phyloP scores from a whole-genome alignment of 768 basidiomycete genomes.

The Termitomyces sp. region DNA sequence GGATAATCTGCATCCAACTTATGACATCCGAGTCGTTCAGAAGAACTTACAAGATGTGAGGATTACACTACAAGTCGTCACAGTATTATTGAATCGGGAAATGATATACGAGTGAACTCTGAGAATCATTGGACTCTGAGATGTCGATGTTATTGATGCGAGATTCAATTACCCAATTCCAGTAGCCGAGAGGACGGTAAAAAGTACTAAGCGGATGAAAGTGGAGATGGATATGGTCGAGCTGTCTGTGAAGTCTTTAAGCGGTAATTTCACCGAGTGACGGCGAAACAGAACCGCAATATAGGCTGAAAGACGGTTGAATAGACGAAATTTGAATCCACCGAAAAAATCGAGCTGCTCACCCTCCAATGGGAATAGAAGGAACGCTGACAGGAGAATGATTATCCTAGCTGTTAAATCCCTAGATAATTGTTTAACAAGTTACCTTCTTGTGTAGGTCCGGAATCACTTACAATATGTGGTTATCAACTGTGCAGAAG shows the following conservation, averaged over 20 bases:
- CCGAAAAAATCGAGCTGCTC: background rate
- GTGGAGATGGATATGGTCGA: background rate
- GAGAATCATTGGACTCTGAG: background rate
- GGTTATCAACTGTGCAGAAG: background rate
- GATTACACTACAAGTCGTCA: constrained; percentile 1
- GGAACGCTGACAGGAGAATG: background rate
- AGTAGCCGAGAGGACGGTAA: constrained; percentile 1
- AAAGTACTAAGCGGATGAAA: constrained; percentile 2
- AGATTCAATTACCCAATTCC: background rate
- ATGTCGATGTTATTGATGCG: background rate
- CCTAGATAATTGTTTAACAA: background rate
- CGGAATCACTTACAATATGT: background rate
- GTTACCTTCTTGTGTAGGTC: too few relatives aligned
- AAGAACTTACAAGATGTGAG: background rate
- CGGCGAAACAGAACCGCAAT: background rate
- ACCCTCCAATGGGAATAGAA: background rate
- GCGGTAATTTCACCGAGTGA: background rate
- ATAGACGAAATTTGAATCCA: background rate
- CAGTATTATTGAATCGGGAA: background rate
- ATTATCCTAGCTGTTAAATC: background rate
- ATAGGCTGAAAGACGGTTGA: background rate
- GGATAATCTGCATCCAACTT: background rate
- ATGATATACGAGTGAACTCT: constrained; percentile 4
- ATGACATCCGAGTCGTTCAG: too few relatives aligned
- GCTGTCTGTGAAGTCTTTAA: background rate